These are phyloP conservation scores for Suillus decipiens DNA, from an alignment of 768 basidiomycete species.

Conservation along the genomic window DNA sequence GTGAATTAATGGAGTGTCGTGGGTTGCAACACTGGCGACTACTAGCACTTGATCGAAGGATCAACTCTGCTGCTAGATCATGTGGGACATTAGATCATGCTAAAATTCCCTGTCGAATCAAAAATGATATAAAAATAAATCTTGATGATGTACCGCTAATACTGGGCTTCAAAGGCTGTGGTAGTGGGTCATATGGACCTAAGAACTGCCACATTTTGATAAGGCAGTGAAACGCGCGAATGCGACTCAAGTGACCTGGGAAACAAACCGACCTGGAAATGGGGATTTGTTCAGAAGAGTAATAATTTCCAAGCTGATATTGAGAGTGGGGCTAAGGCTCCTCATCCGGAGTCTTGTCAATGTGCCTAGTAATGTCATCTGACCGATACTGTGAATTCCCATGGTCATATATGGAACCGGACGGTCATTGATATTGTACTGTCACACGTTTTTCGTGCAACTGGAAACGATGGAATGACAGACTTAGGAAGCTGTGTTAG, in stretches of 20 bases:
- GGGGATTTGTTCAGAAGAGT: background rate
- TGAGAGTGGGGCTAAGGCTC: background rate
- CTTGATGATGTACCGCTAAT: background rate
- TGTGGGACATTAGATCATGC: background rate
- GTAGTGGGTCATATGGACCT: background rate
- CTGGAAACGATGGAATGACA: background rate
- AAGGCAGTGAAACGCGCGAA: background rate
- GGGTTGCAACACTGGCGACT: background rate
- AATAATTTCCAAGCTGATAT: background rate
- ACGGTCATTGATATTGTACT: background rate
- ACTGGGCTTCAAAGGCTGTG: background rate
- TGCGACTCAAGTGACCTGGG: background rate
- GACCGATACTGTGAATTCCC: background rate
- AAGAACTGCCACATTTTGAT: constrained; percentile 1
- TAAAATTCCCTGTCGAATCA: no score
- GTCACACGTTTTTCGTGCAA: background rate
- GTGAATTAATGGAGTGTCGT: background rate
- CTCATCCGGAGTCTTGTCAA: background rate
- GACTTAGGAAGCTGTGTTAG: constrained; percentile 7
- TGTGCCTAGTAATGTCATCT: background rate
- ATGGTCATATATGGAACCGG: background rate
- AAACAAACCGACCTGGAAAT: background rate
- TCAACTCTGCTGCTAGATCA: background rate
- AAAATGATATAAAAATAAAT: background rate
- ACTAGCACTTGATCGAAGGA: background rate